These are phyloP conservation scores for Primulina eburnea DNA, from an alignment of 257 asterid genomes.

Conservation along the genomic window DNA sequence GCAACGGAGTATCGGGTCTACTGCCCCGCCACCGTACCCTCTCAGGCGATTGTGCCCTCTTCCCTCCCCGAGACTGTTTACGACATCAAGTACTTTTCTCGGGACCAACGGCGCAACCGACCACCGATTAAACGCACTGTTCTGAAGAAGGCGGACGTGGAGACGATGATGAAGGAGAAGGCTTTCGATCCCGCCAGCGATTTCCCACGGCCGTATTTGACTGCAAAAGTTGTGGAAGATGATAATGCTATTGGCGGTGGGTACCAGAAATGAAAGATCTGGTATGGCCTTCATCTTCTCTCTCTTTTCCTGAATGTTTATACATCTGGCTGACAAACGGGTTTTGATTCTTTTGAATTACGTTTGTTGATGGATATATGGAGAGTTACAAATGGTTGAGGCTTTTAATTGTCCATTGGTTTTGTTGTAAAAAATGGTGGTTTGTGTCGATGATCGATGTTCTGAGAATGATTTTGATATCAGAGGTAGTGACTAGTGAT, in stretches of 20 bases:
- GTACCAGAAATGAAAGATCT: conserved; percentile 48
- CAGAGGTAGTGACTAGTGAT: neutral
- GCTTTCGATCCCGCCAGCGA: conserved; percentile 48
- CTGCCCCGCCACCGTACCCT: conserved; percentile 72
- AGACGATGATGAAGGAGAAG: conserved; percentile 71
- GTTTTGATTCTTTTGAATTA: conserved; percentile 3
- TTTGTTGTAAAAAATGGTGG: neutral
- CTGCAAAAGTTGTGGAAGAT: conserved; percentile 58
- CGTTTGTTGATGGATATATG: conserved; percentile 3
- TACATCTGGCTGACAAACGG: neutral
- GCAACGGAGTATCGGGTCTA: conserved; percentile 80
- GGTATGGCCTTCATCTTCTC: conserved; percentile 25
- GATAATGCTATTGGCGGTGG: conserved; percentile 70
- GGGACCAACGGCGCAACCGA: conserved; percentile 92
- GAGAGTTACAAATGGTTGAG: neutral
- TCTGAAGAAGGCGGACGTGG: conserved; percentile 72
- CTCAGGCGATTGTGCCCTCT: conserved; percentile 64
- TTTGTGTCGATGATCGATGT: neutral
- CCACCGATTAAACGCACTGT: conserved; percentile 74
- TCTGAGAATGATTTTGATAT: neutral
- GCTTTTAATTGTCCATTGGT: neutral
- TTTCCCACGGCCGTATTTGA: conserved; percentile 73
- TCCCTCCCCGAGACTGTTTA: conserved; percentile 81
- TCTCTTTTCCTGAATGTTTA: too few species aligned
- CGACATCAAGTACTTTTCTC: conserved; percentile 85